These are phyloP conservation scores for Sporothrix brasiliensis DNA, from an alignment of 2,329 filamentous ascomycete species.

Conservation along the genomic window DNA sequence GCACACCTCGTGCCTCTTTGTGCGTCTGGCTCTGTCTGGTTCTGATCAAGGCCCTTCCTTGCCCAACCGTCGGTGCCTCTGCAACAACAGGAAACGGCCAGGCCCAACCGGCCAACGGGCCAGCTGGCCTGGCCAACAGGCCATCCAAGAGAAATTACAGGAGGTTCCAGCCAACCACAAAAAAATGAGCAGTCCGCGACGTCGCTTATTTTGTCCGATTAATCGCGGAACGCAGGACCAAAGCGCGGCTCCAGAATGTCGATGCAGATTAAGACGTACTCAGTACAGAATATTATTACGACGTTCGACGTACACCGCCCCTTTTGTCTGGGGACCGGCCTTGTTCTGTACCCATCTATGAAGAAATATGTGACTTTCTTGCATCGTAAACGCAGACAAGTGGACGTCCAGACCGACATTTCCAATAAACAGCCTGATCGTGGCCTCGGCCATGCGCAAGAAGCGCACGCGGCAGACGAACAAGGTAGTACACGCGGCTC, in stretches of 20 bases:
- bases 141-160: not conserved
- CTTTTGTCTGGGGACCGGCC: not conserved
- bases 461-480: slow-evolving; percentile 16
- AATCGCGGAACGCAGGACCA: slow-evolving; percentile 25
- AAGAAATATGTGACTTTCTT: not conserved
- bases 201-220: slow-evolving; percentile 24
- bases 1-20: slow-evolving; percentile 10
- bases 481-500: slow-evolving; percentile 17
- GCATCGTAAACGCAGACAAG: slow-evolving; percentile 10
- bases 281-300: too few species aligned
- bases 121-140: slow-evolving; percentile 19
- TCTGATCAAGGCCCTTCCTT: not conserved
- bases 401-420: not conserved
- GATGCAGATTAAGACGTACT: not conserved
- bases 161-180: slow-evolving; percentile 2
- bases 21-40: not conserved
- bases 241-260: not conserved
- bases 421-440: not conserved
- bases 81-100: not conserved
- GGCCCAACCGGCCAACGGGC: slow-evolving; percentile 1
- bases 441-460: not conserved
- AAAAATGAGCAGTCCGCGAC: not conserved
- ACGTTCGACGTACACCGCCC: not conserved
- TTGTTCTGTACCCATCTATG: not conserved
- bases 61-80: slow-evolving; percentile 1